Base-by-base conservation (phyloP, 108 stramenopile genomes). In the Hondaea fermentalgiana region DNA sequence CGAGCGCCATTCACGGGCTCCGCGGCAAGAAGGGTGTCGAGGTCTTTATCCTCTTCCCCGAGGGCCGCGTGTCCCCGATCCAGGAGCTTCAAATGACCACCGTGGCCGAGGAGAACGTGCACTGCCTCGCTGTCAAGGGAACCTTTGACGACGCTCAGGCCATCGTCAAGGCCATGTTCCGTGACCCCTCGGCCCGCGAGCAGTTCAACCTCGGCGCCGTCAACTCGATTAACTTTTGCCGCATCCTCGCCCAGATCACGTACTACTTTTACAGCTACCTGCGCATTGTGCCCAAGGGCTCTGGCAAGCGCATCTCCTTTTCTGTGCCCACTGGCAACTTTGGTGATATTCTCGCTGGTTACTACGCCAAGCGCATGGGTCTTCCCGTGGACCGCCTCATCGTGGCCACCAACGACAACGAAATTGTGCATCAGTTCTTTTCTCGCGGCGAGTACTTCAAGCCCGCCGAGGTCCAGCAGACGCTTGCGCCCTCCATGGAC, bases 21-120 rank as follows among this genome's bases (percentile, higher is more conserved):
- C 97, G 98, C 35, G 99, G 99, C 44, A 98, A 98, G 91, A 95
- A 96, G 92, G 97, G 98, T 44, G 95, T 99, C 60, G 94, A 97
- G 90, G 98, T 98, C 91, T 95, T 99, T 90, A 98, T 99, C 88
- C 95, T 99, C 57, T 99, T 95, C 90, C 99, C 99, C 16, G 91
- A 96, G 49, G 97, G 98, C n/a, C 93, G 98, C 49, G 97, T 98
- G 28, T 95, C 94, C 42, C 94, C 96, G 60, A 98, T 98, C 72
- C 99, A 98, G 89, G 99, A 98, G 91, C 91, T 97, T 14, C 99
- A 99, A 94, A 99, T 99, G 99, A 98, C 97, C 4, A 98, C 99
- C 12, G 97, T 98, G 4, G 92, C 93, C 10, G 98, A 98, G 89
- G 42, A 49, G 44, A 99, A 99, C 90, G 96, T 98, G 88, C 97